Evolutionary conservation across 2,329 filamentous ascomycete species (phyloP).

Genomic region (Calonectria pauciramosa): DNA sequence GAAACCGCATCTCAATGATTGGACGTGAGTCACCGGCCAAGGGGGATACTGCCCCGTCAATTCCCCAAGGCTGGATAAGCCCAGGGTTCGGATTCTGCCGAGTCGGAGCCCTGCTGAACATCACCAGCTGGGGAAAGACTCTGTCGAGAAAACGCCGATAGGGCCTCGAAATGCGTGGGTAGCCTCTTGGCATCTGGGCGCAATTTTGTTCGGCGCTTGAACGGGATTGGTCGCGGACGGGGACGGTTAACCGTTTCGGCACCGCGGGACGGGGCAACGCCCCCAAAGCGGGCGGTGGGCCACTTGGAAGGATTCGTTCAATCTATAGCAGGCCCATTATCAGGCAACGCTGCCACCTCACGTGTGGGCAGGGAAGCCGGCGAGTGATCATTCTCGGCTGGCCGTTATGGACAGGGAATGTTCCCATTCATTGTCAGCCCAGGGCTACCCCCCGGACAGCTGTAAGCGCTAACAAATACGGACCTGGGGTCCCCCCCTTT

Average conservation of each 20-base stretch:
- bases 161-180: neutral
- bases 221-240: neutral
- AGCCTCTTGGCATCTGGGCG: neutral
- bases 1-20: neutral
- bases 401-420: neutral
- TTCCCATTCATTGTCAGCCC: neutral
- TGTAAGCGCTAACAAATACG: neutral
- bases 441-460: neutral
- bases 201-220: neutral
- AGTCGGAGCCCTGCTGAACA: neutral
- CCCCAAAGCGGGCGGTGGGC: neutral
- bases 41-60: neutral
- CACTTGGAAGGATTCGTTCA: neutral
- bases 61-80: neutral
- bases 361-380: neutral
- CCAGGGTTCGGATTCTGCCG: neutral
- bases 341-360: neutral
- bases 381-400: neutral
- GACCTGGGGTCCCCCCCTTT: neutral
- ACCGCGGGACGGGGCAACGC: neutral
- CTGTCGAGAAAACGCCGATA: neutral
- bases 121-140: neutral
- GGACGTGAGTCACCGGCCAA: neutral
- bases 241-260: neutral
- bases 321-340: neutral